Evolutionary conservation across 441 rosid species (phyloP).

Genomic region (Erodium moschatum): DNA sequence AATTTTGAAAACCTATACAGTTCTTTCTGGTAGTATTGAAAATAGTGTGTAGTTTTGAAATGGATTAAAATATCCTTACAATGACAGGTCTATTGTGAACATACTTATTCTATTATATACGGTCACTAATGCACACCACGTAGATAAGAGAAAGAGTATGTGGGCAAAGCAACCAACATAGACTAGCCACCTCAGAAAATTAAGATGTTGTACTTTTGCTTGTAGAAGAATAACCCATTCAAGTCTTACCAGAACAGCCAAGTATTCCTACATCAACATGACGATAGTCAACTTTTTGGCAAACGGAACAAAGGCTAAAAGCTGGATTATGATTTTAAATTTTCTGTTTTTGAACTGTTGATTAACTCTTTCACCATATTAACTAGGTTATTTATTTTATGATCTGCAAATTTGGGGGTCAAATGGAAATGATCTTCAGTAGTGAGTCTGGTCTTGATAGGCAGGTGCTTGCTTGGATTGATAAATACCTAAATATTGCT

Average conservation of each 20-base stretch:
- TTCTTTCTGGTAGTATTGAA: too few relatives aligned
- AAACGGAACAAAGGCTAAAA: not conserved
- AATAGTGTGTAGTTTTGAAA: not conserved
- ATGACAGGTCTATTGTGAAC: not conserved
- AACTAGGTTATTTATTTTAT: not conserved
- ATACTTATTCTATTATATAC: not conserved
- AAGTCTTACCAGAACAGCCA: not conserved
- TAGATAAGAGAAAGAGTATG: not conserved
- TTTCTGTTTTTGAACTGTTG: not conserved
- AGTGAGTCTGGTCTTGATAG: not conserved
- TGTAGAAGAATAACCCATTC: not conserved
- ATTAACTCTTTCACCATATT: not conserved
- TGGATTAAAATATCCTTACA: not conserved
- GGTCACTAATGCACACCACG: conserved; percentile 5
- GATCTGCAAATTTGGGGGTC: not conserved
- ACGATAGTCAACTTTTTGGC: not conserved
- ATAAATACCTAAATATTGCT: not conserved
- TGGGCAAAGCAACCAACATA: not conserved
- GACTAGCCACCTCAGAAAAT: not conserved
- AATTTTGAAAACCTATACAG: not conserved
- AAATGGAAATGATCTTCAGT: not conserved
- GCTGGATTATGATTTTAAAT: not conserved
- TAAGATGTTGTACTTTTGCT: not conserved
- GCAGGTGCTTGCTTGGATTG: conserved; percentile 4
- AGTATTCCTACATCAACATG: not conserved